Percentiles rank a stretch among this genome's conserved stretches.
These are phyloP conservation scores for Leptomonas pyrrhocoris DNA, from an alignment of 208 protist species.

Conservation along the genomic window DNA sequence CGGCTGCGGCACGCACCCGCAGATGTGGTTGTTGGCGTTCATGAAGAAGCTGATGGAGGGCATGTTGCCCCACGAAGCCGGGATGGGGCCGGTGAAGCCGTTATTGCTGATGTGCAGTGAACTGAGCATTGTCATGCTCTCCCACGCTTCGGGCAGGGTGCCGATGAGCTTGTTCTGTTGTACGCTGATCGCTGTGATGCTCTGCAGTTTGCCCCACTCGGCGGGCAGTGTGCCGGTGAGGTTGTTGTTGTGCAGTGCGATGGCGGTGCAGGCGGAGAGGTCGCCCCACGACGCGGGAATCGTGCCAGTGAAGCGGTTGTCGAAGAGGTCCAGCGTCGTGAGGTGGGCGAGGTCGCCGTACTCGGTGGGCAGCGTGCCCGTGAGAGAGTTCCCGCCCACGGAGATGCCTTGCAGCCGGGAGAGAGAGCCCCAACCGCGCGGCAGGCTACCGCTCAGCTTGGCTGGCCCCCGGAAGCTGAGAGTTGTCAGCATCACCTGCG, in stretches of 20 bases:
- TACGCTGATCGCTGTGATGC: slow-evolving; percentile 7
- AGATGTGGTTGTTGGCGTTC: slow-evolving; percentile 5
- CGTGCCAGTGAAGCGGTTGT: slow-evolving; percentile 9
- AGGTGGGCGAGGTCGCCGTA: slow-evolving; percentile 8
- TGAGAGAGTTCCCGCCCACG: slow-evolving; percentile 1
- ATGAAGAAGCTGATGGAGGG: slow-evolving; percentile 1
- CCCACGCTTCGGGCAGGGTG: slow-evolving; percentile 10
- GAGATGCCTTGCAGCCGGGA: slow-evolving; percentile 2
- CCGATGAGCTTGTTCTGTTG: slow-evolving; percentile 2
- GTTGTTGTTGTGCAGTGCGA: slow-evolving; percentile 16
- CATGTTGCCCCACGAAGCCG: slow-evolving; percentile 11
- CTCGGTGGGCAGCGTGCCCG: slow-evolving; percentile 7
- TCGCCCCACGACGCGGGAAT: slow-evolving; percentile 9
- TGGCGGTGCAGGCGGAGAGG: slow-evolving; percentile 9
- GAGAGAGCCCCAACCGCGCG: slow-evolving; percentile 13
- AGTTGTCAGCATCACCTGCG: slow-evolving; percentile 3
- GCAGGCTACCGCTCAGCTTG: slow-evolving; percentile 1
- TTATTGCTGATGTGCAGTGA: neutral
- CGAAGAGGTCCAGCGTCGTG: slow-evolving; percentile 11
- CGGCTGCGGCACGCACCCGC: neutral
- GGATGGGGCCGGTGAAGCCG: slow-evolving; percentile 9
- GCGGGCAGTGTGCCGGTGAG: slow-evolving; percentile 1
- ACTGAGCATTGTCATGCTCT: neutral
- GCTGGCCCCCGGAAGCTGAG: neutral
- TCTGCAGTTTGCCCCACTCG: slow-evolving; percentile 7